Evolutionary conservation across 768 basidiomycete species (phyloP), one percentile per base, ranked within the genome.

Genomic region (Leccinum truebloodii): DNA sequence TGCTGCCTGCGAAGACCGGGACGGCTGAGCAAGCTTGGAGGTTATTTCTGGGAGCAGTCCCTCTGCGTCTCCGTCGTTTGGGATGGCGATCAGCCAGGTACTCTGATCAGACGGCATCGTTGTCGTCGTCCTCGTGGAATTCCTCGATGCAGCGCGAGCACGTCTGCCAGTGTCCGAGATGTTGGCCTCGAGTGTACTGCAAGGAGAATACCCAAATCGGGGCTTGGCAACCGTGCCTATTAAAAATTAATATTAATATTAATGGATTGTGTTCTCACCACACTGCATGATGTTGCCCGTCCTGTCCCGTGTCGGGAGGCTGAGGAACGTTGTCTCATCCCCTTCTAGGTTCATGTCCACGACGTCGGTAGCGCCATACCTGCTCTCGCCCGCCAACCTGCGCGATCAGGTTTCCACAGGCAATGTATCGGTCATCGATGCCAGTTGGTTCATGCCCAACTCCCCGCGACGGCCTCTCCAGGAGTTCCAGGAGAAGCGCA

Each of bases 381-480:
- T 87, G 22, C 67, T 89, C 54, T 80, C 82, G 3, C 87, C 89
- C 0, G 64, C 74, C 18, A 75, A 82, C 63, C 77, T 84, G 46
- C 76, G 72, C 30, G 76, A 79, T 49, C 72, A 75, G 30, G 62
- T 71, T 10, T 69, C 78, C 30, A 69, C 75, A 3, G 70, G 77
- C 9, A 61, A 34, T 55, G 64, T 61, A 60, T 75, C 52, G 73
- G 73, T 89, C 64, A 78, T 88, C 35, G 96, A 98, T 69, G 86
- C 87, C 24, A 87, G 86, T 54, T 98, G 95, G 96, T 89, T 92
- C 73, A 97, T 98, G 96, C 96, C 95, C 54, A 90, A 87, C 73
- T 83, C 88, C 35, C 79, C 86, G 2, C 84, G 95, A 58, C 85
- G 85, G 54, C 81, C 90, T 2, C 73, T 73, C n/a, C 73, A 83